Evolutionary conservation across 1,284 basidiomycete genomes (phyloP).

Genomic region (Fomes fomentarius): DNA sequence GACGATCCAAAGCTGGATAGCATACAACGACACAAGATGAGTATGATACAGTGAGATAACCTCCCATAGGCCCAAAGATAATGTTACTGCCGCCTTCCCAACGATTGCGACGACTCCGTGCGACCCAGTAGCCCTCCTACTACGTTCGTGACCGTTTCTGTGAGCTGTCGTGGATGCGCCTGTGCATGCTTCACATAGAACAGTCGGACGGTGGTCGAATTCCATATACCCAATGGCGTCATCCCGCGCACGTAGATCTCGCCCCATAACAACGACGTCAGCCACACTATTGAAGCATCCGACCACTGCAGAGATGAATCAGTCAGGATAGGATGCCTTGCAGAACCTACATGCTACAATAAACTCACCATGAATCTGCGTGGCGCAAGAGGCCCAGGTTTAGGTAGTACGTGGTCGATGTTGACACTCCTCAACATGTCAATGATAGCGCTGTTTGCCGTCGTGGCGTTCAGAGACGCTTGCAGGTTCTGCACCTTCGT

Average conservation of each 20-base stretch:
- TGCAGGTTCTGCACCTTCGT: slow-evolving; percentile 87
- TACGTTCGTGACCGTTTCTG: slow-evolving; percentile 75
- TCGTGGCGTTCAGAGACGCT: slow-evolving; percentile 62
- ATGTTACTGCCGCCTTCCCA: slow-evolving; percentile 28
- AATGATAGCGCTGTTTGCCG: slow-evolving; percentile 64
- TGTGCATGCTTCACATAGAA: slow-evolving; percentile 89
- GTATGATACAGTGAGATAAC: too few species aligned
- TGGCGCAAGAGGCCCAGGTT: slow-evolving; percentile 62
- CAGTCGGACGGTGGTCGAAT: slow-evolving; percentile 81
- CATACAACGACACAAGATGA: too few species aligned
- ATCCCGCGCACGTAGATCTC: slow-evolving; percentile 90
- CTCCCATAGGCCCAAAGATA: too few species aligned
- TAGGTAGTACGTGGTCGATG: slow-evolving; percentile 72
- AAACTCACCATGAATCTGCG: slow-evolving; percentile 72
- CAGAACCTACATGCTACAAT: too few species aligned
- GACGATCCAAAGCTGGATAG: too few species aligned
- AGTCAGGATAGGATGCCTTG: slow-evolving; percentile 10
- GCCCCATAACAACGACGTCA: slow-evolving; percentile 90
- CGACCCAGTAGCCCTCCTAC: slow-evolving; percentile 63
- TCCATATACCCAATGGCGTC: slow-evolving; percentile 85
- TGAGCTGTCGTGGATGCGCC: slow-evolving; percentile 67
- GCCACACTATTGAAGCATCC: slow-evolving; percentile 86
- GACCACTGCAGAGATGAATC: slow-evolving; percentile 70
- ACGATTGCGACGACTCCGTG: slow-evolving; percentile 36
- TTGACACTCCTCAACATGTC: slow-evolving; percentile 72